Evolutionary conservation across 129 eudicot species (phyloP), one percentile per base, ranked within the genome.

Genomic region (Chrysanthemum lavandulifolium): DNA sequence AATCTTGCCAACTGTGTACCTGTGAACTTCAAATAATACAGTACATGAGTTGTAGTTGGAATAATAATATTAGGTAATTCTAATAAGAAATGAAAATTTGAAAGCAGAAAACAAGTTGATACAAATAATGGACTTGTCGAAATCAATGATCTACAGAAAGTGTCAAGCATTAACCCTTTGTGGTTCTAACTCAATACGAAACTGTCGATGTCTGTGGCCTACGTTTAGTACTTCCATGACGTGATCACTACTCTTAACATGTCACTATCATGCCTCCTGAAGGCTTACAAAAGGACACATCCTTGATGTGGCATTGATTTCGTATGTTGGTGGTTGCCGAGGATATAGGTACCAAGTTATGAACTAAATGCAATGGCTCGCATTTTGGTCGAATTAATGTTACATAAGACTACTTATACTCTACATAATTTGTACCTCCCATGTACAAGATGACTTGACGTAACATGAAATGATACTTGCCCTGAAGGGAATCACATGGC

Each of bases 1-100:
- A 62, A 95, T 95, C 96, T 95, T 95, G 47, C 99, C 97, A 76
- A 90, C 99, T 54, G 97, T 84, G 78, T 95, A 90, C 96, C 99
- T 95, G 89, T 84, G 69, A 82, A 77, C 80, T 80, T 82, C 82
- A 74, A 55, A 65, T 81, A 61, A 81, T 79, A 83, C 53, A 81
- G 63, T 73, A 67, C 73, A 77, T 82, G 81, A 81, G 83, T 69
- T 74, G 73, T 50, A 23, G 52, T 45, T 33, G 47, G 50, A 63
- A 78, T 3, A 50, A 78, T 50, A 51, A 78, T 50, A 51, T 27
- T 76, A 48, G 21, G 21, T 33, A 62, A 68, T 58, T 33, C 54
- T 13, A 47, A 67, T 67, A 61, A 53, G 12, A 62, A 52, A 63
- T n/a, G 8, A n/a, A 61, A 63, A 50, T 16, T 14, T 25, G 13